phyloP scores from a whole-genome alignment of 2,329 filamentous ascomycete genomes.

The Trichoderma semiorbis region DNA sequence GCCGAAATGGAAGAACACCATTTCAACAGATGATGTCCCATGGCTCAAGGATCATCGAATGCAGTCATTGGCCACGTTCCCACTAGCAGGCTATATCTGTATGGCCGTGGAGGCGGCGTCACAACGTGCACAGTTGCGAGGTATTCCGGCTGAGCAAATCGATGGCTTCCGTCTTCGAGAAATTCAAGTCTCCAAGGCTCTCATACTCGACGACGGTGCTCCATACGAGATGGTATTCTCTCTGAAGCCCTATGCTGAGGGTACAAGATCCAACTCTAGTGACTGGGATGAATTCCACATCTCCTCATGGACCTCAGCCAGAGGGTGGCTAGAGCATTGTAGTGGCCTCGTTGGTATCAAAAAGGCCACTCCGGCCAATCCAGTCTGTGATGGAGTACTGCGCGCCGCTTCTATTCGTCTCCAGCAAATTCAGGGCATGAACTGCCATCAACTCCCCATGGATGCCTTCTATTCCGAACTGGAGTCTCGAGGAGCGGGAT shows the following conservation, averaged over 20 bases:
- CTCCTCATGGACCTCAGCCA: slow-evolving; percentile 48
- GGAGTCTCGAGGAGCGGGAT: slow-evolving; percentile 25
- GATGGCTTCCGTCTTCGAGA: slow-evolving; percentile 24
- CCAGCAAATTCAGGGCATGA: neutral
- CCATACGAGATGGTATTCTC: slow-evolving; percentile 27
- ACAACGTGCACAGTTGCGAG: slow-evolving; percentile 32
- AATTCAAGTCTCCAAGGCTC: slow-evolving; percentile 27
- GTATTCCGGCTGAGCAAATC: slow-evolving; percentile 24
- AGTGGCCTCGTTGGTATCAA: slow-evolving; percentile 47
- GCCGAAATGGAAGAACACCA: slow-evolving; percentile 48
- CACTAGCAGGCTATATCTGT: slow-evolving; percentile 50
- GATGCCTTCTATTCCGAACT: slow-evolving; percentile 29
- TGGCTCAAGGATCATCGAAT: slow-evolving; percentile 58
- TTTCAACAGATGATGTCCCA: slow-evolving; percentile 48
- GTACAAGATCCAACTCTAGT: slow-evolving; percentile 35
- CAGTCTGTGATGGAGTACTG: slow-evolving; percentile 21
- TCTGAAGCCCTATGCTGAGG: slow-evolving; percentile 28
- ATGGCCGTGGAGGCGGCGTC: slow-evolving; percentile 49
- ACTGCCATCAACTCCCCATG: slow-evolving; percentile 15
- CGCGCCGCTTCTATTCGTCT: slow-evolving; percentile 19
- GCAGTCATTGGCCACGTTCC: slow-evolving; percentile 54
- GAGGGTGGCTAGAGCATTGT: slow-evolving; percentile 58
- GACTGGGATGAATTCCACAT: slow-evolving; percentile 56
- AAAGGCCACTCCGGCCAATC: slow-evolving; percentile 23
- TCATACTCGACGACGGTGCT: slow-evolving; percentile 27